These are phyloP conservation scores for Panicum miliaceum DNA, from an alignment of 176 grass and related monocot genomes.

Conservation along the genomic window DNA sequence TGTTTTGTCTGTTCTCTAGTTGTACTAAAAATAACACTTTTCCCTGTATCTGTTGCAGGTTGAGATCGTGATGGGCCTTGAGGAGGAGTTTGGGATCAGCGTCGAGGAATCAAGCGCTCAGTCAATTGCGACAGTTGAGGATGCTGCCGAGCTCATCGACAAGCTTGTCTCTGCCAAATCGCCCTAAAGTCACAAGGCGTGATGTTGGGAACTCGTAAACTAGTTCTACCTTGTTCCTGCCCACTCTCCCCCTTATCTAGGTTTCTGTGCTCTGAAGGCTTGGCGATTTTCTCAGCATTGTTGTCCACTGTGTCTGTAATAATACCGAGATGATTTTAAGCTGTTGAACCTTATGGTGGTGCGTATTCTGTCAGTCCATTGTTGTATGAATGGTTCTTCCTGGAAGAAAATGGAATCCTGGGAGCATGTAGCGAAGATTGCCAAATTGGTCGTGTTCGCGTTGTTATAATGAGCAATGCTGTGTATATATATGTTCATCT, in stretches of 20 bases:
- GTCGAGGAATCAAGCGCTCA: slow-evolving; percentile 68
- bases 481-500: not conserved
- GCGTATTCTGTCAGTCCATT: slow-evolving; percentile 3
- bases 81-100: slow-evolving; percentile 63
- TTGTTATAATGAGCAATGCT: not conserved
- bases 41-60: slow-evolving; percentile 34
- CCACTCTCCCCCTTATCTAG: not conserved
- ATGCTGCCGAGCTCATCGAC: slow-evolving; percentile 60
- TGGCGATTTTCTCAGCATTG: slow-evolving; percentile 24
- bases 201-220: not conserved
- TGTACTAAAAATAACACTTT: not conserved
- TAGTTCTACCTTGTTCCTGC: slow-evolving; percentile 13
- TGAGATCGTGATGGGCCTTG: slow-evolving; percentile 77
- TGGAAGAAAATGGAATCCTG: not conserved
- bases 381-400: slow-evolving; percentile 17
- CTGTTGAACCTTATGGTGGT: slow-evolving; percentile 23
- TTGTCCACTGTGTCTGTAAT: slow-evolving; percentile 34
- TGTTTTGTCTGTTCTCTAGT: not conserved
- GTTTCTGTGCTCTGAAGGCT: slow-evolving; percentile 14
- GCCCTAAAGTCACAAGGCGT: not conserved
- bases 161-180: slow-evolving; percentile 42
- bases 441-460: not conserved
- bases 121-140: slow-evolving; percentile 54
- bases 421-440: not conserved
- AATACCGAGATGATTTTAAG: slow-evolving; percentile 36